Evolutionary conservation across 768 basidiomycete genomes (phyloP).

Genomic region (Plicaturopsis crispa): DNA sequence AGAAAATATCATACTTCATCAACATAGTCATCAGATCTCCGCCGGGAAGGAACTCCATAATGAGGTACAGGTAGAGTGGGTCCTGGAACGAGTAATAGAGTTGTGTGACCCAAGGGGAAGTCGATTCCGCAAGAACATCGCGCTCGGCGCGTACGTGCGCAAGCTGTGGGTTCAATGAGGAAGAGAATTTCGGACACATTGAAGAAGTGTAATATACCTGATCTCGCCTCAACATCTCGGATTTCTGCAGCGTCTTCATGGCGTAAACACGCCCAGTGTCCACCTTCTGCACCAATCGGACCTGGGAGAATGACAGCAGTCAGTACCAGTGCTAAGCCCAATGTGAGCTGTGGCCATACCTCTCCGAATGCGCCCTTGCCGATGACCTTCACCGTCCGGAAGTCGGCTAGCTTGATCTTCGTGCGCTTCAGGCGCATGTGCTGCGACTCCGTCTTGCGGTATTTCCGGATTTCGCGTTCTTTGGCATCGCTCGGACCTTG

Average conservation of each 20-base stretch:
- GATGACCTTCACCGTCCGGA: conserved; percentile 96
- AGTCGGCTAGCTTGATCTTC: conserved; percentile 88
- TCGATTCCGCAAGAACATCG: conserved; percentile 93
- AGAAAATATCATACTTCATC: conserved; percentile 99
- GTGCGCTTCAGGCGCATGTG: conserved; percentile 90
- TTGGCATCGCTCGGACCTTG: conserved; percentile 74
- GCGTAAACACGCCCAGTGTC: conserved; percentile 98
- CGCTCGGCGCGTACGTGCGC: conserved; percentile 97
- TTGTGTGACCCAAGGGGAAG: conserved; percentile 96
- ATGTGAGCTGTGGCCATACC: too few relatives aligned
- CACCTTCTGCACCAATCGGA: conserved; percentile 91
- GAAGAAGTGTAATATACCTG: conserved; percentile 46
- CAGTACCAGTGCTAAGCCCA: too few relatives aligned
- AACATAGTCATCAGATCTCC: conserved; percentile 99
- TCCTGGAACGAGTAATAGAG: conserved; percentile 99
- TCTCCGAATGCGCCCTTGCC: conserved; percentile 99
- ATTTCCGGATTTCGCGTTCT: conserved; percentile 80
- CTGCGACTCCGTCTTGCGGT: conserved; percentile 80
- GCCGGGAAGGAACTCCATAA: conserved; percentile 89
- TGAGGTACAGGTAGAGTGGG: conserved; percentile 88
- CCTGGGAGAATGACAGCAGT: too few relatives aligned
- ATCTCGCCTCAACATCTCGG: conserved; percentile 99
- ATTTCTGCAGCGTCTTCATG: conserved; percentile 98
- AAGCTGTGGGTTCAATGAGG: conserved; percentile 42
- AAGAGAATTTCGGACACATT: conserved; percentile 5